Percentiles rank a stretch among this genome's conserved stretches.
Conservation (phyloP, 306 rosid genomes). For the Coriaria nepalensis region DNA sequence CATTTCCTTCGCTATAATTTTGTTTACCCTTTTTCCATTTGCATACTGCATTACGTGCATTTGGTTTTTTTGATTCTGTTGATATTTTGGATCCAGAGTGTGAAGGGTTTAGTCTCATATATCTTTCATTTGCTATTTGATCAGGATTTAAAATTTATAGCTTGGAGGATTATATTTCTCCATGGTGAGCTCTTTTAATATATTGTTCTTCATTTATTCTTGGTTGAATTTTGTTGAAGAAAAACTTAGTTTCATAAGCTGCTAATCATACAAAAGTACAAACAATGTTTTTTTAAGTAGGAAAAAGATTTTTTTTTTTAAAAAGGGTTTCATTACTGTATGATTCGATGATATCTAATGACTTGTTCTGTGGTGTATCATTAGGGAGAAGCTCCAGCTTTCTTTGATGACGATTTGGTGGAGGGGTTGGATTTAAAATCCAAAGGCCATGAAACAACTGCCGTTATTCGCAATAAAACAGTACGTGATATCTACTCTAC, state of each 20-base stretch:
- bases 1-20: constrained; percentile 5
- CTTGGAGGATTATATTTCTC: constrained; percentile 26
- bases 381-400: constrained; percentile 88
- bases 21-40: not conserved
- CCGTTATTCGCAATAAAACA: constrained; percentile 42
- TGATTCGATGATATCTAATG: constrained; percentile 1
- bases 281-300: constrained; percentile 12
- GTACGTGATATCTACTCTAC: constrained; percentile 34
- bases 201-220: constrained; percentile 1
- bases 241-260: not conserved
- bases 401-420: constrained; percentile 48
- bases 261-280: constrained; percentile 1
- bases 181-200: constrained; percentile 48
- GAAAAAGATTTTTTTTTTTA: too few species aligned
- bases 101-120: constrained; percentile 22
- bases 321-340: constrained; percentile 12
- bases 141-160: constrained; percentile 44
- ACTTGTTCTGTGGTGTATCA: not conserved
- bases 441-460: constrained; percentile 29
- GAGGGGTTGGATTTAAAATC: constrained; percentile 48
- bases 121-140: constrained; percentile 17
- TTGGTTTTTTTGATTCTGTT: constrained; percentile 11
- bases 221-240: constrained; percentile 5
- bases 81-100: constrained; percentile 28
- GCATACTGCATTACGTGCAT: constrained; percentile 1